Percentiles rank a stretch among this genome's conserved stretches.
phyloP scores from a whole-genome alignment of 257 asterid genomes.

The Striga asiatica region DNA sequence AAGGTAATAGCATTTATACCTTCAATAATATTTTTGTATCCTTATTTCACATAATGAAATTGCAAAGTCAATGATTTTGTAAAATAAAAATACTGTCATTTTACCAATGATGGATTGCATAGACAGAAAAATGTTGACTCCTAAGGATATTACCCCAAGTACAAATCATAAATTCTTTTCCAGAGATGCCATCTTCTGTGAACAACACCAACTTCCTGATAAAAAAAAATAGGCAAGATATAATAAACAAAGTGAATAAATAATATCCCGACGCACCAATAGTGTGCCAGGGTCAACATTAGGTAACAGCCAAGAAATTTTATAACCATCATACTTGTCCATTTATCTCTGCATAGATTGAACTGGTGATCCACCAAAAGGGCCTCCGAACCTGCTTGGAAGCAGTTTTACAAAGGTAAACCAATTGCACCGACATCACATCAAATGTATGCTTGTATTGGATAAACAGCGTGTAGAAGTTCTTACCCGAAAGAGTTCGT shows the following conservation, averaged over 20 bases:
- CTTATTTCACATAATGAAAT: not conserved
- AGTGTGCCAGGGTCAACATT: not conserved
- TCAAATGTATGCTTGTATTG: slow-evolving; percentile 11
- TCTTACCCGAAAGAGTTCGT: slow-evolving; percentile 76
- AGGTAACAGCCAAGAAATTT: not conserved
- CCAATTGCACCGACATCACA: slow-evolving; percentile 9
- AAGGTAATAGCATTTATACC: not conserved
- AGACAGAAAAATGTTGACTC: slow-evolving; percentile 4
- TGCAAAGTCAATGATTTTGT: slow-evolving; percentile 6
- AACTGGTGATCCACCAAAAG: slow-evolving; percentile 98
- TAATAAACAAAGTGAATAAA: not conserved
- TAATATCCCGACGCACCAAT: not conserved
- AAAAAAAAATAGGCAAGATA: slow-evolving; percentile 8
- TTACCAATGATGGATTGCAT: not conserved
- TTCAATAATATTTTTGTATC: not conserved
- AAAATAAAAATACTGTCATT: not conserved
- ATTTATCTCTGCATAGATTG: slow-evolving; percentile 85
- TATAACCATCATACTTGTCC: slow-evolving; percentile 47
- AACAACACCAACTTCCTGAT: slow-evolving; percentile 91
- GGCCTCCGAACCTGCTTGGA: slow-evolving; percentile 75
- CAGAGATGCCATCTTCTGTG: slow-evolving; percentile 99
- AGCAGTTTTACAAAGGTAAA: slow-evolving; percentile 16
- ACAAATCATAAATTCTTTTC: slow-evolving; percentile 88
- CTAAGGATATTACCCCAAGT: slow-evolving; percentile 61
- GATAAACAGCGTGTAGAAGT: slow-evolving; percentile 4